Evolutionary conservation across 305 asterid species (phyloP), one percentile per base, ranked within the genome.

Genomic region (Striga hermonthica): DNA sequence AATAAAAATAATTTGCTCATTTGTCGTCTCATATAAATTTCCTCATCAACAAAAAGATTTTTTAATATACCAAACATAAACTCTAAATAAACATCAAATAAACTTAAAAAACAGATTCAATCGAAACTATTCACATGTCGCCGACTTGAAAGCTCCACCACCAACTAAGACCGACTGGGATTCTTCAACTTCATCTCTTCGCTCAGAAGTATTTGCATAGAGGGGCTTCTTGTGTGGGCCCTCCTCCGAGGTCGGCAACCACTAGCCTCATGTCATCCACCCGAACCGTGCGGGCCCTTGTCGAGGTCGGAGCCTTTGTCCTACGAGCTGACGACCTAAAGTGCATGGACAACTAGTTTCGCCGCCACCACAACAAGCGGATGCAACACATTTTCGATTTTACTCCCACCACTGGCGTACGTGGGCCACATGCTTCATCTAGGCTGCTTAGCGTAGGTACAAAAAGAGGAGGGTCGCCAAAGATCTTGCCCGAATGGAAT

Each of bases 171-270:
- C 2, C 81, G 97, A 11, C 84, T 91, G 0, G 98, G 98, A 52
- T 91, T 91, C 81, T 89, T 91, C 78, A 85, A 89, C 62, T 78
- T 93, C 75, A 91, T 86, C 80, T 62, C 74, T 91, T 40, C 71
- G 92, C 15, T 95, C 98, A 6, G 97, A 97, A 62, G 96, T 89
- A 72, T 91, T 60, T 89, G 96, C 11, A 96, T 95, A 36, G 98
- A 91, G 83, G 98, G 89, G 72, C 82, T 91, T 31, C 98, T 91
- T 1, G 90, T 92, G 7, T 91, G 98, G 98, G 98, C 98, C 61
- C 72, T 91, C 76, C 91, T 80, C 65, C 98, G 6, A 91, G 87
- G 76, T 87, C 96, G 6, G 80, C 95, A 0, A 40, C 75, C 69
- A 91, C 81, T 78, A 22, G 31, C 31, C 68, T 91, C 54, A 96